These are phyloP conservation scores for Eucalyptus grandis DNA, from an alignment of 345 rosid genomes.

Conservation along the genomic window DNA sequence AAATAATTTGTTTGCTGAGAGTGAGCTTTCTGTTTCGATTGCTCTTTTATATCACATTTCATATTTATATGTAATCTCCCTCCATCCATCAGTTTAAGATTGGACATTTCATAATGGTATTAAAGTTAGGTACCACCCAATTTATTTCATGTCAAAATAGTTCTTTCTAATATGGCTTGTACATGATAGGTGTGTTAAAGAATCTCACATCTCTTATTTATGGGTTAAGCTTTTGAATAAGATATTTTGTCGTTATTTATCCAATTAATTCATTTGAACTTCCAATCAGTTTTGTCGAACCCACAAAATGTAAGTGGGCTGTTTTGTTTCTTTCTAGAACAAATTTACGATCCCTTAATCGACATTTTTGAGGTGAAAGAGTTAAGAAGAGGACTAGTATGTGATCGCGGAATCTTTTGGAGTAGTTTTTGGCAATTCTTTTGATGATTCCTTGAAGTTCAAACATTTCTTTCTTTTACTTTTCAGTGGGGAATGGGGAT, in stretches of 20 bases:
- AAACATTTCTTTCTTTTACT: background rate
- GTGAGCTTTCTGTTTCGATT: background rate
- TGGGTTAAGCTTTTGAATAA: background rate
- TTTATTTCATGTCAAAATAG: background rate
- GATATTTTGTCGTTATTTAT: accelerated
- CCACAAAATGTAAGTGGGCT: background rate
- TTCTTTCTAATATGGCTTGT: background rate
- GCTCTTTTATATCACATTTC: background rate
- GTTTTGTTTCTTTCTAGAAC: background rate
- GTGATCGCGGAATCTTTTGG: background rate
- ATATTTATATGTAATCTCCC: background rate
- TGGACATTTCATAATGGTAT: background rate
- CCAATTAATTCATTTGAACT: background rate
- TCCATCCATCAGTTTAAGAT: accelerated
- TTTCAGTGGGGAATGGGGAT: background rate
- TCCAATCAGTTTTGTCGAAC: background rate
- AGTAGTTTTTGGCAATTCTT: background rate
- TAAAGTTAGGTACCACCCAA: accelerated
- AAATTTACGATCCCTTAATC: background rate
- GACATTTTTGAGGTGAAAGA: background rate
- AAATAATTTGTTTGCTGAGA: background rate
- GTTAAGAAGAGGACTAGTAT: background rate
- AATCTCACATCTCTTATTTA: background rate
- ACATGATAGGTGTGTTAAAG: background rate
- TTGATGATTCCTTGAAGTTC: background rate